Evolutionary conservation across 2,329 filamentous ascomycete genomes (phyloP).

Genomic region (Nemania serpens): DNA sequence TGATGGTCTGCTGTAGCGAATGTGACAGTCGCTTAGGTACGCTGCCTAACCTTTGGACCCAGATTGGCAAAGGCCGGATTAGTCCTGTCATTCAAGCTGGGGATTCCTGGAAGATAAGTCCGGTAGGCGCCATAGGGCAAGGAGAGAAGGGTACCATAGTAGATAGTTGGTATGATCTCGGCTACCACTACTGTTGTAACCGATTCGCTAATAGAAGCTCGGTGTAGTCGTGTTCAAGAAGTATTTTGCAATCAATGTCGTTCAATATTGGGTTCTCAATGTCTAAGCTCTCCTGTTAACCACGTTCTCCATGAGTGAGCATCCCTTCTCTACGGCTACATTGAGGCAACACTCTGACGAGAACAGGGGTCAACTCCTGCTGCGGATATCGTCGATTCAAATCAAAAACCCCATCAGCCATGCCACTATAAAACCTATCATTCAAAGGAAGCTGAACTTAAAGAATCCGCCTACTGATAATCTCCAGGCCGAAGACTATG

Average conservation of each 20-base stretch:
- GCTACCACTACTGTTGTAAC: background rate
- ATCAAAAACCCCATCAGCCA: constrained; percentile 29
- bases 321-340: background rate
- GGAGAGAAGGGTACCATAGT: constrained; percentile 46
- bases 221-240: constrained; percentile 44
- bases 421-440: constrained; percentile 36
- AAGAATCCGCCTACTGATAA: constrained; percentile 27
- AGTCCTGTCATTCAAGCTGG: constrained; percentile 42
- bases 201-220: constrained; percentile 1
- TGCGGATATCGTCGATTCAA: constrained; percentile 40
- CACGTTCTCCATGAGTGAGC: constrained; percentile 47
- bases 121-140: constrained; percentile 33
- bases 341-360: constrained; percentile 5
- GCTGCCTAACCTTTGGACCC: constrained; percentile 47
- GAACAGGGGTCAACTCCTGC: constrained; percentile 45
- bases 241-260: constrained; percentile 43
- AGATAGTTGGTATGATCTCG: constrained; percentile 40
- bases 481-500: background rate
- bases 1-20: constrained; percentile 39
- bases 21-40: constrained; percentile 42
- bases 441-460: constrained; percentile 43
- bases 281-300: constrained; percentile 42
- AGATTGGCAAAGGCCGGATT: constrained; percentile 48
- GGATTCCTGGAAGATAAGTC: constrained; percentile 30
- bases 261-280: constrained; percentile 43